Evolutionary conservation across 208 protist genomes (phyloP).

Genomic region (Naegleria gruberi): DNA sequence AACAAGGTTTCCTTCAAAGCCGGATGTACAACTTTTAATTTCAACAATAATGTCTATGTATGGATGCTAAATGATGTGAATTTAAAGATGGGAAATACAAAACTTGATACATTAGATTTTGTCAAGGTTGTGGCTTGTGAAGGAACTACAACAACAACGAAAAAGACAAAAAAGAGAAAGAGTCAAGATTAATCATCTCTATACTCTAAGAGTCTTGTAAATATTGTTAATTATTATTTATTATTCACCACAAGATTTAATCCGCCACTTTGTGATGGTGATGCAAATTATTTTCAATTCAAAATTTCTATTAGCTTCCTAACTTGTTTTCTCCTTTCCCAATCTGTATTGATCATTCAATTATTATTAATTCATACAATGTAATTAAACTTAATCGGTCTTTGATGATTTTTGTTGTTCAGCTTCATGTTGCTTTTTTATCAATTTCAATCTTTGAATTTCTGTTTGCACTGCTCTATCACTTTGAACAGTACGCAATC

Average conservation of each 20-base stretch:
- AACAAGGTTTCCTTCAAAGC: neutral
- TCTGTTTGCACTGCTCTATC: neutral
- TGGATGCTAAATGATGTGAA: neutral
- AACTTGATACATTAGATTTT: neutral
- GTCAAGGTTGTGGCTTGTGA: neutral
- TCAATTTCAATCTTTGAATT: neutral
- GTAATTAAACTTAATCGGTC: no score
- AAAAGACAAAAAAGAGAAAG: neutral
- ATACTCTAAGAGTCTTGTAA: no score
- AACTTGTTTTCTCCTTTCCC: no score
- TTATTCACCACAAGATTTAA: no score
- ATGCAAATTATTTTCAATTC: no score
- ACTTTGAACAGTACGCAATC: neutral
- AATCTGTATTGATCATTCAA: no score
- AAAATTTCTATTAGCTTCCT: no score
- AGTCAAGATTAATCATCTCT: no score
- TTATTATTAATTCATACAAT: no score
- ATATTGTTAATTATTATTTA: no score
- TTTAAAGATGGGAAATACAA: neutral
- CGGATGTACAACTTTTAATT: neutral
- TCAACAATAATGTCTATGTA: constrained; percentile 4
- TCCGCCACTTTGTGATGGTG: no score
- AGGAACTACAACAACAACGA: neutral
- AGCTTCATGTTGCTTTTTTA: neutral
- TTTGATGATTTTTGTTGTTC: neutral